Percentiles rank a stretch among this genome's conserved stretches.
phyloP scores from a whole-genome alignment of 2,329 filamentous ascomycete genomes.

The Colletotrichum limetticola region DNA sequence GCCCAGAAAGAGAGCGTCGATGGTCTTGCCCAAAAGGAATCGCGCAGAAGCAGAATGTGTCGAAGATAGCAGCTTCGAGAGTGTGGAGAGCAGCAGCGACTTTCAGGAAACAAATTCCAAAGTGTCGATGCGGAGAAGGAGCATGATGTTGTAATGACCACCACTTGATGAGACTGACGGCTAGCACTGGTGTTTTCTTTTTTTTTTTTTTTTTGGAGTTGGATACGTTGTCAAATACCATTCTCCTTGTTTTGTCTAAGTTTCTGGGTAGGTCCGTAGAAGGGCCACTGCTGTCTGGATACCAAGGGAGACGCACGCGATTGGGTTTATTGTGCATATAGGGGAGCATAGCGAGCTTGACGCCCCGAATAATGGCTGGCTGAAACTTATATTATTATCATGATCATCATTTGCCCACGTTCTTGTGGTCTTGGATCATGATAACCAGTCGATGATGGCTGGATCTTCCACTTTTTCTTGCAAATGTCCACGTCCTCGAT shows the following conservation, averaged over 20 bases:
- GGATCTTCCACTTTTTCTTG: not conserved
- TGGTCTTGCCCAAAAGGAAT: slow-evolving; percentile 49
- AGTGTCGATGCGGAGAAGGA: slow-evolving; percentile 59
- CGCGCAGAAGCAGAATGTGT: slow-evolving; percentile 40
- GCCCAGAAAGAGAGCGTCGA: slow-evolving; percentile 54
- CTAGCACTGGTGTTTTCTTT: slow-evolving; percentile 29
- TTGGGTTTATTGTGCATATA: slow-evolving; percentile 16
- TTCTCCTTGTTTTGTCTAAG: slow-evolving; percentile 19
- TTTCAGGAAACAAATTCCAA: slow-evolving; percentile 35
- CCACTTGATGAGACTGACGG: slow-evolving; percentile 14
- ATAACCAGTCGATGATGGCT: slow-evolving; percentile 17
- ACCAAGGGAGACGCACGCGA: slow-evolving; percentile 10
- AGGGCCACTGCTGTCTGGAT: slow-evolving; percentile 17
- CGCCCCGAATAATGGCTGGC: slow-evolving; percentile 1
- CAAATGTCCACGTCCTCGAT: not conserved
- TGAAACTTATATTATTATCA: slow-evolving; percentile 32
- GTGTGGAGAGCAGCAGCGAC: slow-evolving; percentile 12
- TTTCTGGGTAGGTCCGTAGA: slow-evolving; percentile 12
- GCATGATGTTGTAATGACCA: slow-evolving; percentile 66
- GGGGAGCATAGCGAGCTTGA: not conserved
- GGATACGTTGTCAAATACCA: slow-evolving; percentile 29
- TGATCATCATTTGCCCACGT: slow-evolving; percentile 30
- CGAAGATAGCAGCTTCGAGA: slow-evolving; percentile 45
- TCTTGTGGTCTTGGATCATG: slow-evolving; percentile 28
- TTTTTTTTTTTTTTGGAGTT: slow-evolving; percentile 34